Conservation (phyloP, 148 eudicot species). For the Nepenthes gracilis region DNA sequence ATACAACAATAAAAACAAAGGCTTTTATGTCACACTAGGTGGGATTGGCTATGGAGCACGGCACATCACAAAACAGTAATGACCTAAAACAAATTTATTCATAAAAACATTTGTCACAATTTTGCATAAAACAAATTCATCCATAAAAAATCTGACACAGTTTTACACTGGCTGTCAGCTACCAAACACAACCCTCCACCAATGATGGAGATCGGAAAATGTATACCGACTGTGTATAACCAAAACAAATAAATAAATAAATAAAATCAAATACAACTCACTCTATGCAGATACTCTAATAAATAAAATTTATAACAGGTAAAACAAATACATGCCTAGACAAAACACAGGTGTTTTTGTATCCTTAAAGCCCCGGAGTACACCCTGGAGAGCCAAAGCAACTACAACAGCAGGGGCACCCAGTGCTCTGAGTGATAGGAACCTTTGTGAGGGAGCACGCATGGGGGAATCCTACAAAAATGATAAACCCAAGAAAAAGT, state of each 20-base stretch:
- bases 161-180: no score
- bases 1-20: no score
- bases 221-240: no score
- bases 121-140: no score
- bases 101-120: no score
- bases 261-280: neutral
- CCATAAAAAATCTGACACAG: no score
- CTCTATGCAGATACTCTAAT: neutral
- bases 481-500: neutral
- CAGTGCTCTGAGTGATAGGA: constrained; percentile 72
- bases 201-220: no score
- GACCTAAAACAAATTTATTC: no score
- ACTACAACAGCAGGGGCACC: constrained; percentile 98
- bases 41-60: no score
- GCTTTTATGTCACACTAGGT: no score
- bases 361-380: constrained; percentile 96
- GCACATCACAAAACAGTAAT: no score
- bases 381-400: constrained; percentile 90
- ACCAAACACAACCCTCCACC: no score
- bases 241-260: neutral
- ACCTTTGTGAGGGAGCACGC: constrained; percentile 63
- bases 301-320: constrained; percentile 1
- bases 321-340: constrained; percentile 45
- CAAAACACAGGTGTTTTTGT: constrained; percentile 91
- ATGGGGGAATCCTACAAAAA: constrained; percentile 60